phyloP scores from a whole-genome alignment of 306 rosid species.

The Cicer bijugum region DNA sequence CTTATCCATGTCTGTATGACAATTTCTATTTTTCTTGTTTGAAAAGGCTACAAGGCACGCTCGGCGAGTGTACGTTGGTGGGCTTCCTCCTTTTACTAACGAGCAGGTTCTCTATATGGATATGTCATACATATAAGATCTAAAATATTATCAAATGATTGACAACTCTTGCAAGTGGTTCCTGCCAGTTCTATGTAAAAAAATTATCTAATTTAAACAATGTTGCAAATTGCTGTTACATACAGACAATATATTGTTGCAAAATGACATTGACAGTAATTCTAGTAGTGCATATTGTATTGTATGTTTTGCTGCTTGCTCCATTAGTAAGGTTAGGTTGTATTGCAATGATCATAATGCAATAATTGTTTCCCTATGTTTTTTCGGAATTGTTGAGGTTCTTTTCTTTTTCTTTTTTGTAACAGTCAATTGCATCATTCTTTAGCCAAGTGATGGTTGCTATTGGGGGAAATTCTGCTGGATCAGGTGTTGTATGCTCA shows the following conservation, averaged over 20 bases:
- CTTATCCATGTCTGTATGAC: slow-evolving; percentile 23
- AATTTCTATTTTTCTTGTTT: slow-evolving; percentile 33
- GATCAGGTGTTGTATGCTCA: slow-evolving; percentile 57
- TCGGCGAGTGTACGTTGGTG: slow-evolving; percentile 82
- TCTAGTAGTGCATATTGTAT: not conserved
- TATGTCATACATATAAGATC: not conserved
- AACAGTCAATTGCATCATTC: slow-evolving; percentile 77
- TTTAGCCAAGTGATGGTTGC: slow-evolving; percentile 81
- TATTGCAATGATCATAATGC: slow-evolving; percentile 17
- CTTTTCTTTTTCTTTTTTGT: slow-evolving; percentile 6
- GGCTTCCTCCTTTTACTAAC: slow-evolving; percentile 78
- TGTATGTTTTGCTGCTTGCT: slow-evolving; percentile 15
- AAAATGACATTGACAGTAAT: not conserved
- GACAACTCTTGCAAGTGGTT: slow-evolving; percentile 11
- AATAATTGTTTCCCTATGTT: slow-evolving; percentile 24
- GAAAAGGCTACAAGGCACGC: slow-evolving; percentile 89
- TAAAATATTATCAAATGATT: slow-evolving; percentile 10
- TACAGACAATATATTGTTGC: slow-evolving; percentile 1
- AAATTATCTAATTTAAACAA: not conserved
- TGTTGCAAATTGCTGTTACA: slow-evolving; percentile 1
- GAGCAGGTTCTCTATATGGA: slow-evolving; percentile 66
- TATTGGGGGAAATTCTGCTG: slow-evolving; percentile 81
- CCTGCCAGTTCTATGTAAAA: slow-evolving; percentile 15
- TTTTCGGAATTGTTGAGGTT: slow-evolving; percentile 36
- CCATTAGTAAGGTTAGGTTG: not conserved